Evolutionary conservation across 257 asterid genomes (phyloP), one percentile per base, ranked within the genome.

Genomic region (Datura wrightii): DNA sequence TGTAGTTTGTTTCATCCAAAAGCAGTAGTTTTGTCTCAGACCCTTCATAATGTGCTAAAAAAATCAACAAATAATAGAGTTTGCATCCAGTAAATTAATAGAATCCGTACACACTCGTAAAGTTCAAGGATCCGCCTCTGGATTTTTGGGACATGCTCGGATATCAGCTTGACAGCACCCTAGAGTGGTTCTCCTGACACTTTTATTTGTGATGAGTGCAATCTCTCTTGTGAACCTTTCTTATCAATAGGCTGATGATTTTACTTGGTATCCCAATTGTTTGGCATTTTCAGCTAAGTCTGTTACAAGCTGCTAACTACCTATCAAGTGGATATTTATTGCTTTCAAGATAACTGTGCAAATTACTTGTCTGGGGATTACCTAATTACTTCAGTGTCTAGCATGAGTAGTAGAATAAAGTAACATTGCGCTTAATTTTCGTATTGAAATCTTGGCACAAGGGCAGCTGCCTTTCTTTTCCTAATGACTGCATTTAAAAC

Each of bases 391-490:
- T 67, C 52, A 67, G 52, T 36, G 13, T 67, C 50, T 16, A 39
- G 31, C 79, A 52, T 76, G 82, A 76, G 31, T 67, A 67, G 52
- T 67, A 67, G 48, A 36, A 36, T 13, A 50, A 76, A 13, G 46
- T 76, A 50, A 76, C n/a, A 67, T 67, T 67, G 31, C 78, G 6
- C 13, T 6, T 37, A 15, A 15, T 14, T 66, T 65, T 65, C 39
- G 9, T 62, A 34, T 65, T 36, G 48, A 66, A 66, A 63, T 63
- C 72, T 65, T 62, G 69, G 41, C 44, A 34, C 44, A 65, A 4
- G 42, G 42, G n/a, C 3, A 50, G 44, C 41, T 50, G 19, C 44
- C 59, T 19, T 76, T 31, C 7, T 37, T 67, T 58, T 67, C 24
- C 13, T 7, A 37, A 37, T 15, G 5, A 67, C 24, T 50, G 8